Evolutionary conservation across 1,284 basidiomycete genomes (phyloP), one percentile per base, ranked within the genome.

Genomic region (Moesziomyces sp.): DNA sequence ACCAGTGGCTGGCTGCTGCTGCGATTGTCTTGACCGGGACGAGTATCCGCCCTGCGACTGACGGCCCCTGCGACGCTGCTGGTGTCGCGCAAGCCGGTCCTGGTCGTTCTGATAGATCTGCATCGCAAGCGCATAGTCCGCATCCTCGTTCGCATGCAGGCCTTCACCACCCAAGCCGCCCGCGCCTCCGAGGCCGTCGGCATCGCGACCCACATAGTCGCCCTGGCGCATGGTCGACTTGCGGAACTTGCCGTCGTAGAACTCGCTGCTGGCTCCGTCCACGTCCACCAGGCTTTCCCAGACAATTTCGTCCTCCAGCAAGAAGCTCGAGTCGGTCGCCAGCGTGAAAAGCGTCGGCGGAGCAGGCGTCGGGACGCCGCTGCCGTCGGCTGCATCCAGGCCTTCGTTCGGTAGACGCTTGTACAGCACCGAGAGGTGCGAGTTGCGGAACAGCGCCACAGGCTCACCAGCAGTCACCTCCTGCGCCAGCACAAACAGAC

Each of bases 281-380:
- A 94, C 88, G 77, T 97, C 94, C 74, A 92, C 92, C 23, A 96
- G 85, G 18, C 90, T 89, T 85, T 96, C 93, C 93, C 94, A 95
- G 5, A 94, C 85, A 26, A 94, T 89, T 19, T 89, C 88, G 0
- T 90, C 86, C 80, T 94, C 93, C 73, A 89, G 85, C 16, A 91
- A 85, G 82, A 95, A 93, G 23, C 90, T 88, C 50, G 91, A 87
- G 83, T 95, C 94, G 0, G 93, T 93, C 8, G 91, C 92, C 63
- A 95, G 89, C 3, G 89, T 89, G 84, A 92, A 94, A 3, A 95
- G 86, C 19, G 74, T 65, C 35, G 77, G 76, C 21, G 52, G 52
- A 9, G 61, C 40, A 14, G 62, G 24, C 11, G 48, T n/a, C 18
- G 67, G 50, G 10, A 44, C 50, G 10, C 13, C 46, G 13, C 30